Evolutionary conservation across 2,329 filamentous ascomycete genomes (phyloP), one percentile per base, ranked within the genome.

Genomic region (Venturia pyrina): DNA sequence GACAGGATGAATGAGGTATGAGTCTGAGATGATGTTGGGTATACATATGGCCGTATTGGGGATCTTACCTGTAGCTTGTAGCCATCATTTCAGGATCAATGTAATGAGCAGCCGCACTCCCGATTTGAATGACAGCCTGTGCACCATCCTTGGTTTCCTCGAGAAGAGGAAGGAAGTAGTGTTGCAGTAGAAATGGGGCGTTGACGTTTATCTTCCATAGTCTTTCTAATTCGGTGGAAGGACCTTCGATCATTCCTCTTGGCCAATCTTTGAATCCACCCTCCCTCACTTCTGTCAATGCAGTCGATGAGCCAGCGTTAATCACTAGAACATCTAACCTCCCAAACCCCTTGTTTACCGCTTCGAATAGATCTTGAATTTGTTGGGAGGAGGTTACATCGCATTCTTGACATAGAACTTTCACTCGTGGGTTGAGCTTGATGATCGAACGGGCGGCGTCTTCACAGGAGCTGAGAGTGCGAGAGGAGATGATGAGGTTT

Each of bases 61-160:
- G n/a, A n/a, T n/a, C n/a, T 28, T 59, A 59, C 53, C 53, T 59
- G 19, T 62, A 61, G 28, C 64, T 66, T n/a, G 64, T 53, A 37
- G 64, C 40, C 64, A 66, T 66, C 4, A 66, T 13, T 19, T 48
- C 34, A 5, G 64, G 28, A 40, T 62, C 41, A 17, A 48, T 53
- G 21, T 66, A 66, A 24, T 66, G 64, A 19, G 64, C 64, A n/a
- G 64, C 64, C 21, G 64, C 64, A 28, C 56, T 62, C 34, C 56
- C 43, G 19, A 66, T 61, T n/a, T 46, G 64, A 44, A 66, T 21
- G 11, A 66, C 43, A 11, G 64, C 64, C 40, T 66, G 48, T 5
- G 64, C 64, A 28, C 64, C 64, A 40, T 53, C 64, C 28, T 66
- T 43, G 15, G 64, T 66, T 24, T 34, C 37, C 28, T 66, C 64